A percentile compares a stretch with the other conserved stretches of the same genome.
Evolutionary conservation across 108 stramenopile species (phyloP).

Genomic region (Aureococcus anophagefferens): DNA sequence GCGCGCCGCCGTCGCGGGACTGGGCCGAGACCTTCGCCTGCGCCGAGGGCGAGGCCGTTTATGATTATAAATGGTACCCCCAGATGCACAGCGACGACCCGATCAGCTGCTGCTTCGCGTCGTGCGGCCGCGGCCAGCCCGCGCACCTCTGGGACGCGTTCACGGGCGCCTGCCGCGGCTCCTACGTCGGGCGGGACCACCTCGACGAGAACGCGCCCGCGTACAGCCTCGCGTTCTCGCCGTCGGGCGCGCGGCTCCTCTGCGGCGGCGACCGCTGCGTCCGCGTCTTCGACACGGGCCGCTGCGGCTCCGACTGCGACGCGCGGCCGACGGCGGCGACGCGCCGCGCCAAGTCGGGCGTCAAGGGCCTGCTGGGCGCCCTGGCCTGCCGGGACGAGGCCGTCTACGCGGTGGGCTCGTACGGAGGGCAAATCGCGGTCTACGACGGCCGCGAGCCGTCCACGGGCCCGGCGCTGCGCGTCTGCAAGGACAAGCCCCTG

Average conservation of each 20-base stretch:
- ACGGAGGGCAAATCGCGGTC: background rate
- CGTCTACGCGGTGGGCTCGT: constrained; percentile 1
- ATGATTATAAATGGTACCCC: constrained; percentile 6
- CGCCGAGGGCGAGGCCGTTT: background rate
- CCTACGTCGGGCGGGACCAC: constrained; percentile 32
- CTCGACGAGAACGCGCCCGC: constrained; percentile 26
- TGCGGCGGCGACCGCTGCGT: constrained; percentile 8
- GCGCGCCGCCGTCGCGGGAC: background rate
- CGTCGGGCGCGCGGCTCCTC: constrained; percentile 16
- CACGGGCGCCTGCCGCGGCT: constrained; percentile 25
- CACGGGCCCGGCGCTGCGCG: too few species aligned
- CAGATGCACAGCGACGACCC: constrained; percentile 24
- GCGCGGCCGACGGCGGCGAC: background rate
- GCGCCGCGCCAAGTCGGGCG: background rate
- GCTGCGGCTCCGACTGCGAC: too few species aligned
- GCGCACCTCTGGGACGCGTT: constrained; percentile 40
- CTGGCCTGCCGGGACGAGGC: background rate
- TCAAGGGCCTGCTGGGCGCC: background rate
- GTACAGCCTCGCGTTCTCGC: constrained; percentile 22
- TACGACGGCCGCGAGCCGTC: background rate
- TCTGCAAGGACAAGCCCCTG: background rate
- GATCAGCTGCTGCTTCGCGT: constrained; percentile 26
- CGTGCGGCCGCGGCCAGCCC: constrained; percentile 27
- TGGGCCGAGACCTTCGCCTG: background rate
- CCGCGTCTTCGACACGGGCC: constrained; percentile 7